Percentiles rank a stretch among this genome's conserved stretches.
Conservation (phyloP, 345 rosid genomes). For the Carallia pectinifolia region DNA sequence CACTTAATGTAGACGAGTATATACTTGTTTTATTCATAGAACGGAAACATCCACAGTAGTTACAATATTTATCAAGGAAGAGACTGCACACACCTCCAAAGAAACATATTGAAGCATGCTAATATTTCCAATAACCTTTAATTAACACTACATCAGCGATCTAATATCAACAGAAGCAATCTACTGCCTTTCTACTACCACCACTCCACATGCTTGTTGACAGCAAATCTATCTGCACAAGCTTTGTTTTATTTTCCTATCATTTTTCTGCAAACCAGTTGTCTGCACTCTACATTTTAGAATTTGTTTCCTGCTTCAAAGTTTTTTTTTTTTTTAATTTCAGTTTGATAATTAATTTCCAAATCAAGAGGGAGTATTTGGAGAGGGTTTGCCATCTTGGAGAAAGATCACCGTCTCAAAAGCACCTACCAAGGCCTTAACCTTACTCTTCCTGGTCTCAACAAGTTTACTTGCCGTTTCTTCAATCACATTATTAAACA, state of each 20-base stretch:
- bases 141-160: slow-evolving; percentile 9
- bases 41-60: not conserved
- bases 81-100: slow-evolving; percentile 15
- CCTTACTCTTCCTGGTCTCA: slow-evolving; percentile 83
- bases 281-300: not conserved
- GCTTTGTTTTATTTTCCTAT: slow-evolving; percentile 29
- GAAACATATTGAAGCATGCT: slow-evolving; percentile 14
- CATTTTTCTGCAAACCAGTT: not conserved
- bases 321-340: not conserved
- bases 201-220: slow-evolving; percentile 14
- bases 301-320: not conserved
- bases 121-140: slow-evolving; percentile 16
- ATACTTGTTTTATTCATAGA: slow-evolving; percentile 22
- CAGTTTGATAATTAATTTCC: not conserved
- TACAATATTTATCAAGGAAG: not conserved
- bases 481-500: slow-evolving; percentile 84
- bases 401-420: slow-evolving; percentile 93
- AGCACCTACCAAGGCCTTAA: slow-evolving; percentile 93
- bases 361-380: slow-evolving; percentile 16
- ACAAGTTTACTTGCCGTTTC: slow-evolving; percentile 89
- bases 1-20: not conserved
- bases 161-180: slow-evolving; percentile 20
- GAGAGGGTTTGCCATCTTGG: slow-evolving; percentile 50
- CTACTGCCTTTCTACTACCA: slow-evolving; percentile 4
- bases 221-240: slow-evolving; percentile 5